Conservation (phyloP, 2,329 filamentous ascomycete species). For the Aureobasidium sp. region DNA sequence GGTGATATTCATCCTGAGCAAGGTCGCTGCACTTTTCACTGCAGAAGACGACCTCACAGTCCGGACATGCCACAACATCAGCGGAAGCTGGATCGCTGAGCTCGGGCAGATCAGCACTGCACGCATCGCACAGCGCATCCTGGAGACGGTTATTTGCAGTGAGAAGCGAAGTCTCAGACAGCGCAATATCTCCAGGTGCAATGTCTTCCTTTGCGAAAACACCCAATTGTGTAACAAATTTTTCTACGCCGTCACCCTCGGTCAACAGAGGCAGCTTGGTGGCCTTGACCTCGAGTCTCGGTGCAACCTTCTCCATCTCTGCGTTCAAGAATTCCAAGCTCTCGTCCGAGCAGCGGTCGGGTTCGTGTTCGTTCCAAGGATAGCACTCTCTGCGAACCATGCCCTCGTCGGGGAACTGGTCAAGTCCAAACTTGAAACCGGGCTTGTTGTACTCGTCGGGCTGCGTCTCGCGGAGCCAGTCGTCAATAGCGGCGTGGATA, state of each 20-base stretch:
- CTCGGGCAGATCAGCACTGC: constrained; percentile 60
- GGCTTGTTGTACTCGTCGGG: constrained; percentile 12
- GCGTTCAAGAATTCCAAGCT: constrained; percentile 61
- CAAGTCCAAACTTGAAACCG: constrained; percentile 11
- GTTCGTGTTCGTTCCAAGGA: constrained; percentile 54
- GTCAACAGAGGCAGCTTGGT: constrained; percentile 64
- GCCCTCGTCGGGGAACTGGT: constrained; percentile 58
- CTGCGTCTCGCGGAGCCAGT: constrained; percentile 19
- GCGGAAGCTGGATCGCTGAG: constrained; percentile 19
- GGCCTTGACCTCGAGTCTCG: constrained; percentile 71
- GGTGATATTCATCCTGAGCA: constrained; percentile 50
- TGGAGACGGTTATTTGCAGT: constrained; percentile 85
- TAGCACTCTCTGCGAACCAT: constrained; percentile 58
- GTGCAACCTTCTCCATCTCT: constrained; percentile 59
- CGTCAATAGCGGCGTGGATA: constrained; percentile 30
- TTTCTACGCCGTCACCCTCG: constrained; percentile 17
- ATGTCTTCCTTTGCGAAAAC: constrained; percentile 84
- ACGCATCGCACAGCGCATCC: constrained; percentile 82
- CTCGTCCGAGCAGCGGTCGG: constrained; percentile 45
- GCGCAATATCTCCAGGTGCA: constrained; percentile 61
- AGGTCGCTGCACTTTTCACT: constrained; percentile 45
- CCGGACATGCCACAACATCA: constrained; percentile 37
- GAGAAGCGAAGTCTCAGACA: constrained; percentile 75
- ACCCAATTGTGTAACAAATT: constrained; percentile 66
- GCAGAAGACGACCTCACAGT: constrained; percentile 55